These are phyloP conservation scores for Leccinum pallidistipes DNA, from an alignment of 1,284 basidiomycete genomes.

Conservation along the genomic window DNA sequence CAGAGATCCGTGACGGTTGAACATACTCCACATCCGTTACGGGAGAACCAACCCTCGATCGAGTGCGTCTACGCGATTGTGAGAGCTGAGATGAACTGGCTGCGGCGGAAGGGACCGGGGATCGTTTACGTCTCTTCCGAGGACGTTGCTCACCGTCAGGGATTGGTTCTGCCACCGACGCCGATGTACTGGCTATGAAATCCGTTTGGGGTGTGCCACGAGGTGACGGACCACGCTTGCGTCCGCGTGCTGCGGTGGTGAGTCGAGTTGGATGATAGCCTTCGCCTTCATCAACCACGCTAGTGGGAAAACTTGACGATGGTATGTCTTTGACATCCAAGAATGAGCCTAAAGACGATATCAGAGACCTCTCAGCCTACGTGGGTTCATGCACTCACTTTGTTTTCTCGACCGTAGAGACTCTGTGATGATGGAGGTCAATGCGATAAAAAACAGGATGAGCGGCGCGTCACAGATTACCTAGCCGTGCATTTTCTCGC, in stretches of 20 bases:
- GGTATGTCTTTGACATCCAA: conserved; percentile 10
- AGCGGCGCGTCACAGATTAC: conserved; percentile 10
- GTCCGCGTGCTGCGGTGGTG: conserved; percentile 16
- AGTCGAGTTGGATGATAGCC: conserved; percentile 4
- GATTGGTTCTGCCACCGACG: neutral
- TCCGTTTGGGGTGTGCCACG: conserved; percentile 2
- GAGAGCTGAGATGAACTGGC: conserved; percentile 11
- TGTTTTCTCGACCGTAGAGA: conserved; percentile 15
- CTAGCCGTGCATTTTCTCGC: conserved; percentile 12
- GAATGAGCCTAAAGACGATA: conserved; percentile 9
- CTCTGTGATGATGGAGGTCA: conserved; percentile 20
- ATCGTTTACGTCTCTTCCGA: conserved; percentile 25
- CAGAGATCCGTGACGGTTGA: conserved; percentile 18
- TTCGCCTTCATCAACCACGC: conserved; percentile 18
- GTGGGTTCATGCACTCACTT: conserved; percentile 13
- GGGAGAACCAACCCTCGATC: conserved; percentile 22
- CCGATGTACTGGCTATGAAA: conserved; percentile 2
- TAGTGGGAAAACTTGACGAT: conserved; percentile 7
- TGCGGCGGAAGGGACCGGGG: conserved; percentile 21
- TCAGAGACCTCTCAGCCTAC: conserved; percentile 3
- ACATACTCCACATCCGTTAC: conserved; percentile 7
- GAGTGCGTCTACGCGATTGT: conserved; percentile 15
- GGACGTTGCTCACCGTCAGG: conserved; percentile 10
- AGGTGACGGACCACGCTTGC: conserved; percentile 18
- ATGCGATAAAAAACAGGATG: neutral